A percentile compares a stretch with the other conserved stretches of the same genome.
Evolutionary conservation across 1,284 basidiomycete species (phyloP).

Genomic region (Neonothopanus nambi): DNA sequence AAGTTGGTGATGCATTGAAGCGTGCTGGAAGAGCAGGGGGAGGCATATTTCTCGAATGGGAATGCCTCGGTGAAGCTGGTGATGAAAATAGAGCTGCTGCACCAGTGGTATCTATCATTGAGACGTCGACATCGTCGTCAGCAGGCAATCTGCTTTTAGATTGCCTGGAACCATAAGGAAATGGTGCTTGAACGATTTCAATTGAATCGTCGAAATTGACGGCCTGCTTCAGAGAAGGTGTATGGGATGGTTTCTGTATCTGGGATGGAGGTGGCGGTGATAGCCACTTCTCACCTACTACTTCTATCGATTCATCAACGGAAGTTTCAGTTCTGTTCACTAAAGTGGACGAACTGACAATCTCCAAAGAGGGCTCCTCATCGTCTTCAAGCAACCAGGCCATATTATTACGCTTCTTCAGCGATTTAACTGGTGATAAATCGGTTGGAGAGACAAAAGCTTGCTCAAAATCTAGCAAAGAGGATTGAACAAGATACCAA

Average conservation of each 20-base stretch:
- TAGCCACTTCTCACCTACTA: neutral
- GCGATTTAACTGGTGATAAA: constrained; percentile 5
- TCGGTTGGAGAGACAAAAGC: neutral
- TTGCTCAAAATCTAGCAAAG: constrained; percentile 6
- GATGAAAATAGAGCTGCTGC: neutral
- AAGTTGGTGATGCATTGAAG: neutral
- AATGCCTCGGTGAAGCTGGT: neutral
- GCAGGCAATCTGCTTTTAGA: neutral
- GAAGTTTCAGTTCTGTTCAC: constrained; percentile 9
- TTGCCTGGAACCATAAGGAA: neutral
- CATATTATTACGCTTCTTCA: constrained; percentile 39
- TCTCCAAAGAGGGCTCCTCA: constrained; percentile 53
- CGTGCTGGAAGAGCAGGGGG: constrained; percentile 35
- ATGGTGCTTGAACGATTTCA: too few relatives aligned
- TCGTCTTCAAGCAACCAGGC: constrained; percentile 63
- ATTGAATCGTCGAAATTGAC: too few relatives aligned
- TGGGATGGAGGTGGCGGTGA: constrained; percentile 9
- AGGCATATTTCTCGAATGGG: constrained; percentile 32
- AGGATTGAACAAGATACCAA: neutral
- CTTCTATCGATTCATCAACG: constrained; percentile 15
- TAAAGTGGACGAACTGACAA: constrained; percentile 49
- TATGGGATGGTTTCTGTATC: neutral
- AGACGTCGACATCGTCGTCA: neutral
- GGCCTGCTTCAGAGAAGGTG: too few relatives aligned
- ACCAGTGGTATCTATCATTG: neutral